Evolutionary conservation across 345 rosid species (phyloP).

Genomic region (Hibiscus tridactylites): DNA sequence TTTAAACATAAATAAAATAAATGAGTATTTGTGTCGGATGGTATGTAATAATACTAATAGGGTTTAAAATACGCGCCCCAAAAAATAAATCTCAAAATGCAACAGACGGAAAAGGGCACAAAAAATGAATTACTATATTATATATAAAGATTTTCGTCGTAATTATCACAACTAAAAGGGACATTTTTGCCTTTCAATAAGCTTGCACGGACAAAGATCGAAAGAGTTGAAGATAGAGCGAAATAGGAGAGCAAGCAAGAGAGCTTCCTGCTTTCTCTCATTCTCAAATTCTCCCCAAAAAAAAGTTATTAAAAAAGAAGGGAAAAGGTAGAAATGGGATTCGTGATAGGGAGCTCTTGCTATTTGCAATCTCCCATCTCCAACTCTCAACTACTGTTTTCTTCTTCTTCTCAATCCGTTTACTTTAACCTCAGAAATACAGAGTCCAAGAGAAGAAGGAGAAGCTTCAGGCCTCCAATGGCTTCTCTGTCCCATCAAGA

Average conservation of each 20-base stretch:
- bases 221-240: background rate
- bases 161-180: background rate
- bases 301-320: background rate
- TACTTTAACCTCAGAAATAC: background rate
- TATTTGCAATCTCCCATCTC: conserved; percentile 4
- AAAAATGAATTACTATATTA: too few relatives aligned
- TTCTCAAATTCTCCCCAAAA: background rate
- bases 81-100: too few relatives aligned
- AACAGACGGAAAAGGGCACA: too few relatives aligned
- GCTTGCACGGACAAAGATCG: background rate
- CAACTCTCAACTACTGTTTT: background rate
- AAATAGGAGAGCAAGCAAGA: background rate
- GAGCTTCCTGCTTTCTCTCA: background rate
- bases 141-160: background rate
- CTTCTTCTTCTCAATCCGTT: conserved; percentile 3
- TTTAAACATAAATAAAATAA: too few relatives aligned
- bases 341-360: conserved; percentile 1
- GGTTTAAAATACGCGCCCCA: too few relatives aligned
- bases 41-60: too few relatives aligned
- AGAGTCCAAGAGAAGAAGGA: background rate
- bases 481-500: background rate
- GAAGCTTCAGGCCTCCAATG: conserved; percentile 6
- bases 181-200: background rate
- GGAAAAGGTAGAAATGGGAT: background rate
- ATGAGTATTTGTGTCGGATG: too few relatives aligned